Evolutionary conservation across 1,139 yeast genomes (phyloP).

Genomic region (Hemisphaericaspora xylanilytica): DNA sequence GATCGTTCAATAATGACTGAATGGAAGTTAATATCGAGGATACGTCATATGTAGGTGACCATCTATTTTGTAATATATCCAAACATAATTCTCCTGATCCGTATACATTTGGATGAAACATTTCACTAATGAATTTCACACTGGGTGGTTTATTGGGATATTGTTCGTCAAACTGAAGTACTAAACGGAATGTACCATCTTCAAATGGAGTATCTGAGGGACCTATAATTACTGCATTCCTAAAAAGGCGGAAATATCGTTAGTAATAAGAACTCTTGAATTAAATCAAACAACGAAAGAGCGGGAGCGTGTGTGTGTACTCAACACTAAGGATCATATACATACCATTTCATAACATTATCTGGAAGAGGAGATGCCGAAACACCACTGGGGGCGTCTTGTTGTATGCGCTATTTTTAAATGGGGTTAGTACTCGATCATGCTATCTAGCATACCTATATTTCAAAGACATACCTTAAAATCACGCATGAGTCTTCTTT

Average conservation of each 20-base stretch:
- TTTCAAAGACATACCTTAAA: constrained; percentile 82
- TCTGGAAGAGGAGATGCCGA: constrained; percentile 97
- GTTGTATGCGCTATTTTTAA: constrained; percentile 74
- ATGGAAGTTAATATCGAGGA: constrained; percentile 92
- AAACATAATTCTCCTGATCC: constrained; percentile 94
- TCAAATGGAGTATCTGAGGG: constrained; percentile 98
- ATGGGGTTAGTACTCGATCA: constrained; percentile 1
- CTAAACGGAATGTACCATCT: constrained; percentile 91
- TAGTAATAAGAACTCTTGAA: too few species aligned
- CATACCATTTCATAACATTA: constrained; percentile 87
- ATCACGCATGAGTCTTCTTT: constrained; percentile 98
- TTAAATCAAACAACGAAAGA: too few species aligned
- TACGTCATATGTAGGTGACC: constrained; percentile 99
- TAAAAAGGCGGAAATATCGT: too few species aligned
- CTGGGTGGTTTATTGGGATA: constrained; percentile 96
- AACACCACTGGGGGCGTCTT: constrained; percentile 97
- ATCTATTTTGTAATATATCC: constrained; percentile 92
- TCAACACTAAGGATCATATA: too few species aligned
- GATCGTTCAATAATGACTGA: constrained; percentile 87
- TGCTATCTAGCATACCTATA: too few species aligned
- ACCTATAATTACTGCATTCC: constrained; percentile 96
- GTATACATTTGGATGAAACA: constrained; percentile 98
- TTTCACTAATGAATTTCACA: constrained; percentile 85
- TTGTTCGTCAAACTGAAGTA: constrained; percentile 90
- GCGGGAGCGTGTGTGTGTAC: too few species aligned